Conservation (phyloP, 495 filamentous ascomycete genomes). For the Neohortaea acidophila region DNA sequence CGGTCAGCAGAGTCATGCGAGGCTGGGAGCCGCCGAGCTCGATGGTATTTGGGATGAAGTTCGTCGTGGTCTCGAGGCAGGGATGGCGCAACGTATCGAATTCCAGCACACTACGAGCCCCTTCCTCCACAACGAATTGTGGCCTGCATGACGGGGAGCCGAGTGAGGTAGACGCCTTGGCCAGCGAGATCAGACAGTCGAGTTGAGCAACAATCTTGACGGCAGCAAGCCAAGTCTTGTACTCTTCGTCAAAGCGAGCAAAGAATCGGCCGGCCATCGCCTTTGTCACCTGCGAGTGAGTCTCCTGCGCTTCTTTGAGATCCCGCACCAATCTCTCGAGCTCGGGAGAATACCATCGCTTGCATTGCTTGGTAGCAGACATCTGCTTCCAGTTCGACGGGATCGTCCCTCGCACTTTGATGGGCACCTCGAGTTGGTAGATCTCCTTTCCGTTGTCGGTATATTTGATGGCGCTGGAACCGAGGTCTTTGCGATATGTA, state of each 20-base stretch:
- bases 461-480: constrained; percentile 57
- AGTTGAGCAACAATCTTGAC: constrained; percentile 79
- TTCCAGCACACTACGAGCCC: constrained; percentile 56
- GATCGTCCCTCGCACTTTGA: constrained; percentile 56
- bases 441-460: constrained; percentile 91
- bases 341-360: constrained; percentile 86
- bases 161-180: constrained; percentile 68
- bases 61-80: constrained; percentile 71
- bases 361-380: constrained; percentile 80
- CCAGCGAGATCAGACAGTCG: constrained; percentile 85
- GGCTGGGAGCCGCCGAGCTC: constrained; percentile 61
- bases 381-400: constrained; percentile 88
- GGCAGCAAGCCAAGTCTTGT: constrained; percentile 72
- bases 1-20: constrained; percentile 85
- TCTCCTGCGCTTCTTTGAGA: constrained; percentile 87
- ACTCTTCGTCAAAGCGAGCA: constrained; percentile 73
- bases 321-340: constrained; percentile 65
- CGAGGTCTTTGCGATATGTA: constrained; percentile 50
- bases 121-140: constrained; percentile 63
- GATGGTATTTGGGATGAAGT: constrained; percentile 96
- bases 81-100: constrained; percentile 89
- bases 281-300: constrained; percentile 80
- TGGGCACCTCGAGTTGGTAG: constrained; percentile 86
- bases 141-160: constrained; percentile 84
- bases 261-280: constrained; percentile 75